phyloP scores from a whole-genome alignment of 495 filamentous ascomycete species.

The Penicillium turbatum region DNA sequence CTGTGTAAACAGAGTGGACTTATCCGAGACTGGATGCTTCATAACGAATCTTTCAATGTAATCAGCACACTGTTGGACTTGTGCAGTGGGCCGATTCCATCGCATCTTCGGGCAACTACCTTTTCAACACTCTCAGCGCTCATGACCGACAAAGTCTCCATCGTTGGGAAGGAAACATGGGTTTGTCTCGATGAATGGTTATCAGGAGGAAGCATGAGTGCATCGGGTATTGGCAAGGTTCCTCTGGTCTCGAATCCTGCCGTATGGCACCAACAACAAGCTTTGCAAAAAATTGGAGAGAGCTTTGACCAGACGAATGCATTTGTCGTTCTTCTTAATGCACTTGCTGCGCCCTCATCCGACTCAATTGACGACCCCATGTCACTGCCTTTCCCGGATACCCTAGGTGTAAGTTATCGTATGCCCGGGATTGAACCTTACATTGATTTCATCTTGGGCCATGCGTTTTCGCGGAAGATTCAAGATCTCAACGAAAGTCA shows the following conservation, averaged over 20 bases:
- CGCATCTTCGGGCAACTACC: conserved; percentile 69
- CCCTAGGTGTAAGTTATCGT: conserved; percentile 71
- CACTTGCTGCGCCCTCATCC: conserved; percentile 59
- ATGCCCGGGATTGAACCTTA: conserved; percentile 88
- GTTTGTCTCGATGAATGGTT: conserved; percentile 67
- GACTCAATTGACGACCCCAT: conserved; percentile 48
- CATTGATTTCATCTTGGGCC: conserved; percentile 79
- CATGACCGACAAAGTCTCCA: conserved; percentile 58
- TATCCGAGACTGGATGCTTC: conserved; percentile 65
- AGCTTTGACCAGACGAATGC: conserved; percentile 78
- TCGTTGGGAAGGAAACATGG: conserved; percentile 65
- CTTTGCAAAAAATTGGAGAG: conserved; percentile 55
- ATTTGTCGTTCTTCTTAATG: conserved; percentile 68
- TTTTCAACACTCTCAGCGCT: conserved; percentile 66
- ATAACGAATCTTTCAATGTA: conserved; percentile 58
- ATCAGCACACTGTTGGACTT: conserved; percentile 64
- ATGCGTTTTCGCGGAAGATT: conserved; percentile 61
- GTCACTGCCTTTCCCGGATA: conserved; percentile 81
- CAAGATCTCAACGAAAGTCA: conserved; percentile 56
- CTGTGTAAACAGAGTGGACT: conserved; percentile 61
- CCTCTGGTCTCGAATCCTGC: conserved; percentile 37
- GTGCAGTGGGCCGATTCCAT: conserved; percentile 62
- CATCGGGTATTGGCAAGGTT: conserved; percentile 30
- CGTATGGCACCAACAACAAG: conserved; percentile 48
- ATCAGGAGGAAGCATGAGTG: conserved; percentile 47